Conservation (phyloP, 169 alveolate species). For the Eimeria sp. region DNA sequence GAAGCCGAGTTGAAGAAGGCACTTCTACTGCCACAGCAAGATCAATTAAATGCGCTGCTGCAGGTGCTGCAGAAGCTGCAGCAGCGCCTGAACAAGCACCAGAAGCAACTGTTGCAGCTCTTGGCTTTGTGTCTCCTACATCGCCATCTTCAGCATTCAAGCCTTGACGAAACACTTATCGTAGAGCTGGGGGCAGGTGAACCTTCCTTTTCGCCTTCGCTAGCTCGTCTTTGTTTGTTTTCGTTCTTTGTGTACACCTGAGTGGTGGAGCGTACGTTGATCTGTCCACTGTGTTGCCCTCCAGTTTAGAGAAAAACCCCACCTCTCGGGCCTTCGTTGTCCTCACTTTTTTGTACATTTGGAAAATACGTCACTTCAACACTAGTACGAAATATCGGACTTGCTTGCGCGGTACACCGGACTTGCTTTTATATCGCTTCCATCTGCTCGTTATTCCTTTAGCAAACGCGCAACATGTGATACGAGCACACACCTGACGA, state of each 20-base stretch:
- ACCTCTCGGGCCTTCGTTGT: background rate
- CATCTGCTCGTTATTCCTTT: background rate
- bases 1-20: conserved; percentile 39
- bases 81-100: conserved; percentile 71
- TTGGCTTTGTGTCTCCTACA: conserved; percentile 56
- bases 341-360: background rate
- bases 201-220: background rate
- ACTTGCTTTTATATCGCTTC: background rate
- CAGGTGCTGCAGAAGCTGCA: conserved; percentile 51
- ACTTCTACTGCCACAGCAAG: conserved; percentile 1
- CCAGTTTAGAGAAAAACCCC: background rate
- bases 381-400: background rate
- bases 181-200: conserved; percentile 82
- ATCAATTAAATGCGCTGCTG: background rate
- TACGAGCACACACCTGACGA: background rate
- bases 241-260: background rate
- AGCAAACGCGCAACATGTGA: background rate
- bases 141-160: background rate
- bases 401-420: background rate
- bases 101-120: conserved; percentile 69
- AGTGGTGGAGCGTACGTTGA: background rate
- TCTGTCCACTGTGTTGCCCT: background rate
- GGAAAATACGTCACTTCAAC: background rate
- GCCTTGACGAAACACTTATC: conserved; percentile 33
- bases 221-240: background rate